Base-by-base conservation (phyloP, 495 filamentous ascomycete genomes). In the Cercophora sp. region DNA sequence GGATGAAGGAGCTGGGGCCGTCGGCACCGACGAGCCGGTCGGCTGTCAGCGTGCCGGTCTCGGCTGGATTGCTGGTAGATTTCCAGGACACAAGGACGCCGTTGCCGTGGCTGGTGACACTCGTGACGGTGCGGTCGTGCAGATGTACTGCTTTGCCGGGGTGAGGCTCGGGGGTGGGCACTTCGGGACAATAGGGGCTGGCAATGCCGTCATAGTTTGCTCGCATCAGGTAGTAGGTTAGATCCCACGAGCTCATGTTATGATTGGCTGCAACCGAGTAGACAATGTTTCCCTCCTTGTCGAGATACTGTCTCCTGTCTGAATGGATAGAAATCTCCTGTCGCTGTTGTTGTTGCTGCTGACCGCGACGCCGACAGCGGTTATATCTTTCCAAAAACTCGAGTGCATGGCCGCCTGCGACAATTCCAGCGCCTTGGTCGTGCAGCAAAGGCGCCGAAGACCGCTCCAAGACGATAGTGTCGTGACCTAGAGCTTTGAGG, bases 401-500 rank as follows among this genome's bases (percentile, higher is more conserved):
- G 1, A 70, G 58, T 0, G 65, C 60, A 24, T 70, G 63, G 3
- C 67, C 64, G 0, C 75, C 72, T 8, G 72, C 72, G 0, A 78
- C 73, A 23, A 84, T 77, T 1, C 80, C 79, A 3, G 80, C 80
- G 13, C 79, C 80, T 64, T 81, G 77, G 56, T 79, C 73, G 42
- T 79, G 70, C 1, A 79, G 68, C 8, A 78, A 53, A 1, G 73
- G 61, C 1, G 59, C 61, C 0, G 70, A 61, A 32, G 71, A 75
- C 18, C 77, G 71, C 57, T 84, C 79, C 15, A 83, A 70, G 41
- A 84, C 78, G 1, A 67, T 73, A 26, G 77, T 75, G 55, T 72
- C 58, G 59, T 79, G 70, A 9, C 72, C 71, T 6, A 79, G 70
- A 0, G 68, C 61, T 44, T 72, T 74, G 19, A 82, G 63, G 15